A percentile compares a stretch with the other conserved stretches of the same genome.
Evolutionary conservation across 108 stramenopile genomes (phyloP).

Genomic region (Cyclotella choctawhatcheeana): DNA sequence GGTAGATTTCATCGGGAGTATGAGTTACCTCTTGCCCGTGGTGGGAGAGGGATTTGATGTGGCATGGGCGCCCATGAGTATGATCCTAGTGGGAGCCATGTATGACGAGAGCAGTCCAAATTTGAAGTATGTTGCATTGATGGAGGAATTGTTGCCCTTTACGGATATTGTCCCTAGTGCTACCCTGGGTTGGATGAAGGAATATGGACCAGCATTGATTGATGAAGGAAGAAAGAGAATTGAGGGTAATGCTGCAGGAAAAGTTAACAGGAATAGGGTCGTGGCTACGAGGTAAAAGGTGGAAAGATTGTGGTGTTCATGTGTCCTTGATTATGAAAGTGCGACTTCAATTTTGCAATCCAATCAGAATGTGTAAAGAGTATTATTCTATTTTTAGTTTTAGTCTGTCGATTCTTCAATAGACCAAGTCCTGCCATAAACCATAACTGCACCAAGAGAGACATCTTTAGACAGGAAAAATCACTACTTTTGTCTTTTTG

Average conservation of each 20-base stretch:
- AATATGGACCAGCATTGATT: conserved; percentile 63
- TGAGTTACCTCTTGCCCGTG: conserved; percentile 83
- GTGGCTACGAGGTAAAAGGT: too few relatives aligned
- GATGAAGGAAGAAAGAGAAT: conserved; percentile 40
- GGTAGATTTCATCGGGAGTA: conserved; percentile 83
- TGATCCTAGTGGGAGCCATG: conserved; percentile 86
- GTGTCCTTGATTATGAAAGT: too few relatives aligned
- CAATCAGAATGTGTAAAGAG: too few relatives aligned
- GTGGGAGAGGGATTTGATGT: conserved; percentile 90
- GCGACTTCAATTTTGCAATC: too few relatives aligned
- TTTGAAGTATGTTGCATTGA: conserved; percentile 78
- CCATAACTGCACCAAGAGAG: too few relatives aligned
- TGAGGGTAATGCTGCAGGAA: background rate
- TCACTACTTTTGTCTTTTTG: too few relatives aligned
- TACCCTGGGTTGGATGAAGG: conserved; percentile 85
- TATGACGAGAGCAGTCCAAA: conserved; percentile 75
- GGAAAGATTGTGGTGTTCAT: too few relatives aligned
- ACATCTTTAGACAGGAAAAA: too few relatives aligned
- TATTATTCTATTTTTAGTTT: too few relatives aligned
- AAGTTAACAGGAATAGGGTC: conserved; percentile 1
- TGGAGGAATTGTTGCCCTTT: conserved; percentile 92
- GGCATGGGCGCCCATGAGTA: conserved; percentile 90
- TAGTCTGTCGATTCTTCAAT: too few relatives aligned
- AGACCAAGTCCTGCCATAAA: too few relatives aligned
- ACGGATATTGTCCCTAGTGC: conserved; percentile 93